Percentiles rank a stretch among this genome's conserved stretches.
Evolutionary conservation across 768 basidiomycete genomes (phyloP).

Genomic region (Pleurotus platypus): DNA sequence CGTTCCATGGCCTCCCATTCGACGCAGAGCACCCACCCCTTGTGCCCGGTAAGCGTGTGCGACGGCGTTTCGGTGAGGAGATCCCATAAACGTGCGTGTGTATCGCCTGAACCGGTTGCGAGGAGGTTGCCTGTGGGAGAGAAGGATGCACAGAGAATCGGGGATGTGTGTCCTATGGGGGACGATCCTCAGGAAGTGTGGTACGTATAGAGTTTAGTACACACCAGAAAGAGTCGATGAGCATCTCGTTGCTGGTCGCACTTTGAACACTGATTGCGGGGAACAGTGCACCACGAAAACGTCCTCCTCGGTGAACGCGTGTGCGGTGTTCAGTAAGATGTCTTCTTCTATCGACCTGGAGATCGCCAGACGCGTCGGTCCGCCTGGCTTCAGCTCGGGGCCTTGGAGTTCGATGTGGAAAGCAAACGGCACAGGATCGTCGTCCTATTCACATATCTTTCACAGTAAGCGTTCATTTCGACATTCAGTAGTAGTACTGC

Average conservation of each 20-base stretch:
- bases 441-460: conserved; percentile 41
- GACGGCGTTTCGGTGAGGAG: conserved; percentile 90
- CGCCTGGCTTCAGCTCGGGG: conserved; percentile 41
- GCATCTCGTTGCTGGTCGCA: conserved; percentile 91
- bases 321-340: conserved; percentile 69
- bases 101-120: conserved; percentile 95
- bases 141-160: conserved; percentile 93
- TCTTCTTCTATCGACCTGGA: conserved; percentile 82
- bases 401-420: conserved; percentile 82
- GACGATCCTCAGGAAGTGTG: background rate
- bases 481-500: conserved; percentile 16
- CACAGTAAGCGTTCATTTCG: conserved; percentile 15
- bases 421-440: conserved; percentile 89
- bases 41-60: conserved; percentile 82
- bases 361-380: conserved; percentile 77
- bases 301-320: conserved; percentile 79
- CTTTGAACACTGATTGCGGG: conserved; percentile 93
- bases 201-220: conserved; percentile 15
- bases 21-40: conserved; percentile 94
- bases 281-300: conserved; percentile 86
- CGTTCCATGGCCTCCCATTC: conserved; percentile 97
- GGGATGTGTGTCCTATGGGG: conserved; percentile 75
- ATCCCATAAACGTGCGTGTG: conserved; percentile 91
- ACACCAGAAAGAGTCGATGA: conserved; percentile 86
- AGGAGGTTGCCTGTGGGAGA: conserved; percentile 90